phyloP scores from a whole-genome alignment of 2,329 filamentous ascomycete genomes.

The Teratosphaeria gauchensis region DNA sequence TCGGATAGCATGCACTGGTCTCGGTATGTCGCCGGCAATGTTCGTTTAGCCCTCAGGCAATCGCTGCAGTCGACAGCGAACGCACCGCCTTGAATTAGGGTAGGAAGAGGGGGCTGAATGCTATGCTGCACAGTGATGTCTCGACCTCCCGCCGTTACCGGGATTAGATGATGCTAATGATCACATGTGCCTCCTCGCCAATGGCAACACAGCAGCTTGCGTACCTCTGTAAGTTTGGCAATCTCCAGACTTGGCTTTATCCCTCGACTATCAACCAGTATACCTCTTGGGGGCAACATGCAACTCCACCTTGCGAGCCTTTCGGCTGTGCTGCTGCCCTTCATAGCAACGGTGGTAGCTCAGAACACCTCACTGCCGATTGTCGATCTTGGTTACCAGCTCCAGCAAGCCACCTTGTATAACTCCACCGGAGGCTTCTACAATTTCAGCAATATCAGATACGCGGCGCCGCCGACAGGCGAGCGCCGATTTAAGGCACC shows the following conservation, averaged over 20 bases:
- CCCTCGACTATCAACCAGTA: neutral
- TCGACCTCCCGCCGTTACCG: neutral
- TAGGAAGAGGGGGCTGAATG: neutral
- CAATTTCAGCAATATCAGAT: constrained; percentile 49
- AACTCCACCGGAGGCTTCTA: constrained; percentile 26
- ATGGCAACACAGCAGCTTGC: neutral
- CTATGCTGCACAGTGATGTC: neutral
- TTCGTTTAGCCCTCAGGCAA: neutral
- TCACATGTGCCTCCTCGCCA: neutral
- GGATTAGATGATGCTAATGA: neutral
- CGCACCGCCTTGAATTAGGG: neutral
- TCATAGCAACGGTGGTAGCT: neutral
- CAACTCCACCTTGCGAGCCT: neutral
- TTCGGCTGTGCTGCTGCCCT: neutral
- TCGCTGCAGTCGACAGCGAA: neutral
- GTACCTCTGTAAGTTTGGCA: neutral
- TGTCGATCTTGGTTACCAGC: constrained; percentile 46
- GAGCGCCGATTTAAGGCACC: constrained; percentile 43
- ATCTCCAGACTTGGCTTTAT: neutral
- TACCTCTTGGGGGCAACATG: neutral
- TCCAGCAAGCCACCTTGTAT: constrained; percentile 39
- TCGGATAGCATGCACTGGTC: neutral
- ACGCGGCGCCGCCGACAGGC: constrained; percentile 44
- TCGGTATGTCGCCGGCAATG: neutral
- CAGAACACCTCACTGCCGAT: constrained; percentile 25